Conservation (phyloP, 176 grass and related monocot species). For the Carex cristatella region DNA sequence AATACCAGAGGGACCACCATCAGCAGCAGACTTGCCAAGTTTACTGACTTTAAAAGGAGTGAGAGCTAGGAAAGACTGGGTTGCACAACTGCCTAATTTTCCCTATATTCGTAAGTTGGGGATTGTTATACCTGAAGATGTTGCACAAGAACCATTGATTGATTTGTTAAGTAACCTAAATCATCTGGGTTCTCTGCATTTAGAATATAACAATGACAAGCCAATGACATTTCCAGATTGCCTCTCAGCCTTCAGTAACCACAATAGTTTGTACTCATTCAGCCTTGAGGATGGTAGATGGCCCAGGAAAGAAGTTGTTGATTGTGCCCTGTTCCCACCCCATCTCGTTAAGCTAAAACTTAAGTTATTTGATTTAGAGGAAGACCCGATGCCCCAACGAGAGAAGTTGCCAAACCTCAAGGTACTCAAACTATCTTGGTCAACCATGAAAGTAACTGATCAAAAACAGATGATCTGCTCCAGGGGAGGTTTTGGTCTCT, state of each 20-base stretch:
- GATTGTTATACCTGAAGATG: background rate
- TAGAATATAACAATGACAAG: background rate
- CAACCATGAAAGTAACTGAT: no score
- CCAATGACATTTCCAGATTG: background rate
- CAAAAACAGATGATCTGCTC: no score
- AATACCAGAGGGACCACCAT: no score
- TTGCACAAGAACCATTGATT: background rate
- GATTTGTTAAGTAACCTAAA: background rate
- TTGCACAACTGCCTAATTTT: background rate
- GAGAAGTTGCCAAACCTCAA: slow-evolving; percentile 8
- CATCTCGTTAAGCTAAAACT: slow-evolving; percentile 15
- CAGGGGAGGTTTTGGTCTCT: no score
- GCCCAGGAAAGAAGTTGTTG: background rate
- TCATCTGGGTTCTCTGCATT: background rate
- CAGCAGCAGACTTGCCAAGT: no score
- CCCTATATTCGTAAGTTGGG: background rate
- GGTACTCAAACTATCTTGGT: background rate
- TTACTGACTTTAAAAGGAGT: no score
- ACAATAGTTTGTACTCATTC: no score
- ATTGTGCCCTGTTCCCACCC: background rate
- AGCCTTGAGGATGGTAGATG: background rate
- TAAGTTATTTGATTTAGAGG: background rate
- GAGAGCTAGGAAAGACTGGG: no score
- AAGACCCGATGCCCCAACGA: slow-evolving; percentile 1
- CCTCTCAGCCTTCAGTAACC: no score